Percentiles rank a stretch among this genome's conserved stretches.
Evolutionary conservation across 805 yeast genomes (phyloP).

Genomic region (Saccharomycopsis fibuligera): DNA sequence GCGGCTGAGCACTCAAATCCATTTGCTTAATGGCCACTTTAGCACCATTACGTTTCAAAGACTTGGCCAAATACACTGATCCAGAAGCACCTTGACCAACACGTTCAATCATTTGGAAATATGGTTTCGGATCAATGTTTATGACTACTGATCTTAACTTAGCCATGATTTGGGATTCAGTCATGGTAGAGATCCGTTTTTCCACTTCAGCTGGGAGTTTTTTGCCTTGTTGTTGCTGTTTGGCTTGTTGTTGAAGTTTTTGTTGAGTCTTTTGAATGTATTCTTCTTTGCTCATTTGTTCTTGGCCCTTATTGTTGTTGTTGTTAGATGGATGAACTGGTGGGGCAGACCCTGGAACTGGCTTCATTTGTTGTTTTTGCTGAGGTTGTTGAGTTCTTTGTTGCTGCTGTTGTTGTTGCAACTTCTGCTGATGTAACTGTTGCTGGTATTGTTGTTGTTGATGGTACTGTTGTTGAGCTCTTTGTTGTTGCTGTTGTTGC

Average conservation of each 20-base stretch:
- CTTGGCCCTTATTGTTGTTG: constrained; percentile 3
- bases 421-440: constrained; percentile 8
- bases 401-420: constrained; percentile 16
- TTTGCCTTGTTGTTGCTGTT: constrained; percentile 13
- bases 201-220: constrained; percentile 27
- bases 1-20: constrained; percentile 84
- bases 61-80: constrained; percentile 81
- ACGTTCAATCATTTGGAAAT: constrained; percentile 67
- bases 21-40: constrained; percentile 96
- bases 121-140: constrained; percentile 78
- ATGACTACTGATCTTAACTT: constrained; percentile 78
- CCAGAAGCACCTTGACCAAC: constrained; percentile 99
- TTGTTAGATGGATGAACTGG: not conserved
- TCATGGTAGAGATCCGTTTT: constrained; percentile 54
- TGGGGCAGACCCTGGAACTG: too few relatives aligned
- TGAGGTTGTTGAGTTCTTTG: constrained; percentile 25
- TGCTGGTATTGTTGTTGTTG: constrained; percentile 25
- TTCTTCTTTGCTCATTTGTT: constrained; percentile 20
- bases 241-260: constrained; percentile 22
- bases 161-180: constrained; percentile 82
- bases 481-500: constrained; percentile 19
- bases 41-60: constrained; percentile 45
- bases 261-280: constrained; percentile 27
- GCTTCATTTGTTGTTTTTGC: constrained; percentile 19
- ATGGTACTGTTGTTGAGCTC: constrained; percentile 21